Evolutionary conservation across 148 eudicot species (phyloP).

Genomic region (Camellia granthamiana): DNA sequence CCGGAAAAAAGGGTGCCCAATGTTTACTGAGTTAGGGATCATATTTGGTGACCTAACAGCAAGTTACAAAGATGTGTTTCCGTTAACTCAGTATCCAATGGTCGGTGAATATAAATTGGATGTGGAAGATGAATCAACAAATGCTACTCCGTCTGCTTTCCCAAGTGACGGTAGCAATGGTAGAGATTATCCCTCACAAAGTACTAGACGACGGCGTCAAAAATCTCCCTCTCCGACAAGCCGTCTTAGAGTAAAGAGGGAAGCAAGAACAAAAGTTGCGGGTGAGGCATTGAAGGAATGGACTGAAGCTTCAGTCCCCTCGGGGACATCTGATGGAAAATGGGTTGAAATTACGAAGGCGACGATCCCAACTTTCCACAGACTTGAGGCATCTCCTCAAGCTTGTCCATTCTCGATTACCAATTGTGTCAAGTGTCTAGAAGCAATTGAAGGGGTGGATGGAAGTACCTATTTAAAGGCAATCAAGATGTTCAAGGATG

Average conservation of each 20-base stretch:
- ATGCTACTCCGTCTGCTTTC: conserved; percentile 20
- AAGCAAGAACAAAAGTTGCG: not conserved
- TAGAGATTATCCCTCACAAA: not conserved
- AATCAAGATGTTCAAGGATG: too few species aligned
- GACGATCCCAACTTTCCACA: conserved; percentile 11
- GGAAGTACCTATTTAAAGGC: conserved; percentile 14
- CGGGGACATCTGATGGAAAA: too few species aligned
- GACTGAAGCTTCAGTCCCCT: too few species aligned
- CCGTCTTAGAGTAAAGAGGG: conserved; percentile 17
- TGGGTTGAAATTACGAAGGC: not conserved
- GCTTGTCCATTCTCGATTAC: conserved; percentile 24
- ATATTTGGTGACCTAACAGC: conserved; percentile 16
- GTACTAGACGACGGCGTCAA: not conserved
- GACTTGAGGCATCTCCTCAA: not conserved
- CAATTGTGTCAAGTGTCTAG: conserved; percentile 29
- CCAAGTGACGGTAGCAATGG: conserved; percentile 19
- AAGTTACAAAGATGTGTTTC: conserved; percentile 14
- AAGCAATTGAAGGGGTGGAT: conserved; percentile 29
- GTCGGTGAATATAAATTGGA: conserved; percentile 9
- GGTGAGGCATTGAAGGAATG: not conserved
- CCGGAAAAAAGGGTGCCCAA: conserved; percentile 19
- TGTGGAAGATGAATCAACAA: conserved; percentile 21
- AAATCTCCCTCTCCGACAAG: conserved; percentile 19
- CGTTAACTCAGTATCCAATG: conserved; percentile 14
- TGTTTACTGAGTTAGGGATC: conserved; percentile 18